A percentile compares a stretch with the other conserved stretches of the same genome.
These are phyloP conservation scores for Testicularia cyperi DNA, from an alignment of 1,284 basidiomycete species.

Conservation along the genomic window DNA sequence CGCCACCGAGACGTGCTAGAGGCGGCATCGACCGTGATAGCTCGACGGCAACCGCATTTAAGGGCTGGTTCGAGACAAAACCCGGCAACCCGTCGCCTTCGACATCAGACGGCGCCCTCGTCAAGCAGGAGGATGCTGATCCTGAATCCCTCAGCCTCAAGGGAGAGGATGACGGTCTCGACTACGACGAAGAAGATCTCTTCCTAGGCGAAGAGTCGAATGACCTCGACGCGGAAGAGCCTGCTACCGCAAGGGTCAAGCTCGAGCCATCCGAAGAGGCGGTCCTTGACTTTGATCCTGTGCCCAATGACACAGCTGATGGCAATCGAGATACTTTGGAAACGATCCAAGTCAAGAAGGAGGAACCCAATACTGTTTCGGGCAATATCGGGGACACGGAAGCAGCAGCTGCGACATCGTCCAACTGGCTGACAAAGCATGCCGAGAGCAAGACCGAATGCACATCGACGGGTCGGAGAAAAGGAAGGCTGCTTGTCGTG, in stretches of 20 bases:
- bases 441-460: slow-evolving; percentile 16
- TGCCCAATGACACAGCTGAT: no score
- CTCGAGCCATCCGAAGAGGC: slow-evolving; percentile 23
- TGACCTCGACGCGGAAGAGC: slow-evolving; percentile 3
- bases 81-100: no score
- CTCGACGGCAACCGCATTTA: slow-evolving; percentile 30
- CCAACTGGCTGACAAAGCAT: slow-evolving; percentile 36
- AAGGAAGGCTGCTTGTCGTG: slow-evolving; percentile 68
- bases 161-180: slow-evolving; percentile 12
- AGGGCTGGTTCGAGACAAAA: slow-evolving; percentile 44
- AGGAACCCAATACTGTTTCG: no score
- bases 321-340: no score
- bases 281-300: slow-evolving; percentile 15
- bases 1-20: slow-evolving; percentile 55
- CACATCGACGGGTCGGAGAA: slow-evolving; percentile 6
- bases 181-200: slow-evolving; percentile 44
- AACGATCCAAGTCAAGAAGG: no score
- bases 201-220: slow-evolving; percentile 9
- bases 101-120: slow-evolving; percentile 44
- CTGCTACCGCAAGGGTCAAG: slow-evolving; percentile 11
- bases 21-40: slow-evolving; percentile 19
- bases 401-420: not conserved
- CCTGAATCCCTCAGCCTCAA: no score
- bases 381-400: no score
- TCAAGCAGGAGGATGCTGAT: slow-evolving; percentile 57